Evolutionary conservation across 2,329 filamentous ascomycete species (phyloP).

Genomic region (Xylariaceae sp.): DNA sequence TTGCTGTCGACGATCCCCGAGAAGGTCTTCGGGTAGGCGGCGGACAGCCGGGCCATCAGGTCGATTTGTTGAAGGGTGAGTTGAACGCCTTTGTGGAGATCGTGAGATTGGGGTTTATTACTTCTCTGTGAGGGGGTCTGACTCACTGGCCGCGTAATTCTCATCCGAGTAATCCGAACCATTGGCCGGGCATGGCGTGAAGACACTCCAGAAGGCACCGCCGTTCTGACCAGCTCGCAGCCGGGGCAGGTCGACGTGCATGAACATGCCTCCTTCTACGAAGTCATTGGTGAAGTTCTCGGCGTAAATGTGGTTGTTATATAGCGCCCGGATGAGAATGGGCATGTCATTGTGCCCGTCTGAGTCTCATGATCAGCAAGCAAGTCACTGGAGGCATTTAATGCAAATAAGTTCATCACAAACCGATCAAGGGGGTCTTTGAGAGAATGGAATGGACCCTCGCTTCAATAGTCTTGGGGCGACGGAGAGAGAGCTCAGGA

Average conservation of each 20-base stretch:
- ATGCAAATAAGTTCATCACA: background rate
- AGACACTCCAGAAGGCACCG: conserved; percentile 93
- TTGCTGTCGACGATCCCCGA: conserved; percentile 57
- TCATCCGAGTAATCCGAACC: conserved; percentile 67
- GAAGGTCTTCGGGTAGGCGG: conserved; percentile 49
- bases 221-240: conserved; percentile 66
- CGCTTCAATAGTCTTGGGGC: conserved; percentile 37
- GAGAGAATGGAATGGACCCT: conserved; percentile 44
- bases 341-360: conserved; percentile 90
- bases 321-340: conserved; percentile 60
- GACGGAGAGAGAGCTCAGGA: conserved; percentile 25
- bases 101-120: conserved; percentile 7
- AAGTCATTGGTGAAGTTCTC: conserved; percentile 70
- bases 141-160: conserved; percentile 62
- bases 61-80: conserved; percentile 61
- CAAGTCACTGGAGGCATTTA: background rate
- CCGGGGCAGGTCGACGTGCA: conserved; percentile 75
- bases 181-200: conserved; percentile 67
- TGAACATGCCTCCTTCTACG: conserved; percentile 59
- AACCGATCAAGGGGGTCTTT: conserved; percentile 47
- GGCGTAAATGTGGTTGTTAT: conserved; percentile 72
- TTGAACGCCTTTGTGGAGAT: conserved; percentile 54
- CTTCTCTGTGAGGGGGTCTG: background rate
- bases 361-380: conserved; percentile 34
- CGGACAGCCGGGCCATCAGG: conserved; percentile 53